Conservation (phyloP, 2,329 filamentous ascomycete genomes). For the Stenocarpella maydis region DNA sequence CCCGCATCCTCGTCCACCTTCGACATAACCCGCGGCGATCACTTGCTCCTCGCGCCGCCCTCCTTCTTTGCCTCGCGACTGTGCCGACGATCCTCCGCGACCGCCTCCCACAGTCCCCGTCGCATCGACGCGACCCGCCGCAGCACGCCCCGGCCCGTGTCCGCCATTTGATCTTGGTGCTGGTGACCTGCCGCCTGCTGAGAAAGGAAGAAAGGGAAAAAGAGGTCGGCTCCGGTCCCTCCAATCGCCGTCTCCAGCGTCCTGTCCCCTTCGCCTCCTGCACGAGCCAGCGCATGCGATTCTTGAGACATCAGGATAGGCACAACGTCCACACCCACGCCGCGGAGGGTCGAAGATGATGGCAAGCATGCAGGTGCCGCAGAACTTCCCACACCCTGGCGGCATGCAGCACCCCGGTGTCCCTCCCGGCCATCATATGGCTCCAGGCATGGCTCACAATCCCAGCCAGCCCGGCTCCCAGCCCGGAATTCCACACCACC, state of each 20-base stretch:
- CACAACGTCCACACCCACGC: constrained; percentile 64
- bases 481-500: constrained; percentile 72
- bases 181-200: constrained; percentile 17
- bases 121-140: constrained; percentile 31
- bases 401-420: constrained; percentile 77
- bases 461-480: constrained; percentile 75
- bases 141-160: constrained; percentile 22
- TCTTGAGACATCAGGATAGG: constrained; percentile 50
- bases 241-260: not conserved
- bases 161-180: constrained; percentile 29
- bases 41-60: constrained; percentile 29
- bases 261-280: constrained; percentile 2
- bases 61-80: constrained; percentile 7
- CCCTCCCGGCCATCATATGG: constrained; percentile 70
- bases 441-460: constrained; percentile 70
- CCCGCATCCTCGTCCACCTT: constrained; percentile 25
- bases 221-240: constrained; percentile 6
- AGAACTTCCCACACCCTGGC: constrained; percentile 71
- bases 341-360: constrained; percentile 74
- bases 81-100: constrained; percentile 33
- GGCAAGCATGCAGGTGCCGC: constrained; percentile 65
- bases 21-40: constrained; percentile 32
- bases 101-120: constrained; percentile 27
- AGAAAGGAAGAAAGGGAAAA: constrained; percentile 5
- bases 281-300: constrained; percentile 54